Evolutionary conservation across 2,329 filamentous ascomycete genomes (phyloP).

Genomic region (Fonsecaea nubica): DNA sequence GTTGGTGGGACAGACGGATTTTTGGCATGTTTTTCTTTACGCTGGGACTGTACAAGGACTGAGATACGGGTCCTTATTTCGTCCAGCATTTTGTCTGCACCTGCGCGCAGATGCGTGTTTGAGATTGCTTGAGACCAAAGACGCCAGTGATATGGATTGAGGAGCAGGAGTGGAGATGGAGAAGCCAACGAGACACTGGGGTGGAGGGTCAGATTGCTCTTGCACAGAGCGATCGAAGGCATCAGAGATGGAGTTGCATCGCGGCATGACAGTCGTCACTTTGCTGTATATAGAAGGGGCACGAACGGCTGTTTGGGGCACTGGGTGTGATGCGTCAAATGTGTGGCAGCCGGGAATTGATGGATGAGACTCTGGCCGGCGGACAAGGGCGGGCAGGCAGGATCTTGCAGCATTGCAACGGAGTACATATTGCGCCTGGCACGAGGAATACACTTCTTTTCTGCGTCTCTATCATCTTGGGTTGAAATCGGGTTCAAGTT

Average conservation of each 20-base stretch:
- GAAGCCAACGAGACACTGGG: not conserved
- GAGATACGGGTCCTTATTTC: not conserved
- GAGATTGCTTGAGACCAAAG: not conserved
- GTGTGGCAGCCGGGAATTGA: not conserved
- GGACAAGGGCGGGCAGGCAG: not conserved
- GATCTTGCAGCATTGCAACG: constrained; percentile 13
- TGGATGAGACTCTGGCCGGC: not conserved
- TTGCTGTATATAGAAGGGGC: constrained; percentile 6
- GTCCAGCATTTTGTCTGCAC: constrained; percentile 3
- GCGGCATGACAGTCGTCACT: not conserved
- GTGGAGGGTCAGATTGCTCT: not conserved
- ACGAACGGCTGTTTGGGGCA: not conserved
- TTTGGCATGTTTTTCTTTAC: not conserved
- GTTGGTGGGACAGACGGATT: constrained; percentile 9
- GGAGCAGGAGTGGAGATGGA: not conserved
- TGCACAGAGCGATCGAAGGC: not conserved
- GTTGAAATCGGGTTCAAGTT: not conserved
- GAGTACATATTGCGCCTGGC: constrained; percentile 18
- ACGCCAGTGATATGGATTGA: not conserved
- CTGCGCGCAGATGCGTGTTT: not conserved
- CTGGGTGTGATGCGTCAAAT: not conserved
- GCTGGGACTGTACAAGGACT: not conserved
- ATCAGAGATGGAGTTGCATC: not conserved
- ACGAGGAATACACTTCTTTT: constrained; percentile 18
- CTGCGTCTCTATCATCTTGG: not conserved